A percentile compares a stretch with the other conserved stretches of the same genome.
Evolutionary conservation across 208 protist genomes (phyloP).

Genomic region (Vickermania ingenoplastis): DNA sequence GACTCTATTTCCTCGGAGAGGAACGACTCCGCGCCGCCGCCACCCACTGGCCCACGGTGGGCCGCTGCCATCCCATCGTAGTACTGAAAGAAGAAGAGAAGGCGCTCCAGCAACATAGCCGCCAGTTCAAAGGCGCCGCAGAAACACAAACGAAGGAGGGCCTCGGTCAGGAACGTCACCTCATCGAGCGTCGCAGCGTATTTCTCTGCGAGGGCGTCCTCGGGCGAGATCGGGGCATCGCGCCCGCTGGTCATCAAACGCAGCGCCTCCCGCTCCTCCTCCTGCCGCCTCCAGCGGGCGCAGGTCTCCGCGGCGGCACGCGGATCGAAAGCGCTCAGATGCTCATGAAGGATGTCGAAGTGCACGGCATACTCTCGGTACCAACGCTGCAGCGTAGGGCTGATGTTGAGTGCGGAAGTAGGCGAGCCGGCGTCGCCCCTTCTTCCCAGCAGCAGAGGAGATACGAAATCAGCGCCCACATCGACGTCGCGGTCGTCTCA

Average conservation of each 20-base stretch:
- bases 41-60: neutral
- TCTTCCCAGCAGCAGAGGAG: neutral
- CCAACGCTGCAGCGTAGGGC: neutral
- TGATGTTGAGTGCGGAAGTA: neutral
- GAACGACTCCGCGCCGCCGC: neutral
- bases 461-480: neutral
- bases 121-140: neutral
- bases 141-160: neutral
- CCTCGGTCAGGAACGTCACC: neutral
- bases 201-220: neutral
- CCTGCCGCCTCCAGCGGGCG: too few relatives aligned
- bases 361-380: neutral
- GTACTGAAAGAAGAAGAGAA: neutral
- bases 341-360: neutral
- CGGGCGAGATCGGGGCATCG: neutral
- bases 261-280: too few relatives aligned
- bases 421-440: neutral
- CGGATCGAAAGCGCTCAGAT: neutral
- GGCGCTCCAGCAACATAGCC: neutral
- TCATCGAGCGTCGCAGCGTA: neutral
- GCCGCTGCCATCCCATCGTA: neutral
- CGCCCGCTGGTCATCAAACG: neutral
- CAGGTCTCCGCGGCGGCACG: neutral
- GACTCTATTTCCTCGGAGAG: neutral
- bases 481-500: neutral